A percentile compares a stretch with the other conserved stretches of the same genome.
phyloP scores from a whole-genome alignment of 305 asterid species.

The Rubia occidens region DNA sequence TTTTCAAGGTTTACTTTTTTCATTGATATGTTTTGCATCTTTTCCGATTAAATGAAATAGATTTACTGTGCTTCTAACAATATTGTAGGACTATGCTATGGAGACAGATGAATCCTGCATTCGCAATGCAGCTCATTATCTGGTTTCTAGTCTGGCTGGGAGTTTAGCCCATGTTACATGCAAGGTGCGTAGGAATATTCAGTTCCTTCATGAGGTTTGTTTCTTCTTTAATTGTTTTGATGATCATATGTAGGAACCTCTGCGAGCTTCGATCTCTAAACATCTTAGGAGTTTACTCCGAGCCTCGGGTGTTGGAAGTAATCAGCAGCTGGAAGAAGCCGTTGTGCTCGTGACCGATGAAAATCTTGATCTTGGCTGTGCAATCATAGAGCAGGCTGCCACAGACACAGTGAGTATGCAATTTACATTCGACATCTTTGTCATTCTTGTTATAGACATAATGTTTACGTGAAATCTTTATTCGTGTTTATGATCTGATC shows the following conservation, averaged over 20 bases:
- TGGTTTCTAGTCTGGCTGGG: conserved; percentile 98
- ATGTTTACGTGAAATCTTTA: no score
- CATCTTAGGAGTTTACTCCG: conserved; percentile 80
- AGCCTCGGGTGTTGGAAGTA: conserved; percentile 42
- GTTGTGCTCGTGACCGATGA: conserved; percentile 78
- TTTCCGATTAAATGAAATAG: background rate
- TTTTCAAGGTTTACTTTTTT: conserved; percentile 49
- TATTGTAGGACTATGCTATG: conserved; percentile 81
- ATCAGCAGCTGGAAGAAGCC: conserved; percentile 64
- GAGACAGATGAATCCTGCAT: conserved; percentile 87
- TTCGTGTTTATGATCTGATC: no score
- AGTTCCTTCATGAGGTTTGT: background rate
- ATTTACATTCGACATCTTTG: background rate
- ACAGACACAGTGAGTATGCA: conserved; percentile 59
- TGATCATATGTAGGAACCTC: conserved; percentile 55
- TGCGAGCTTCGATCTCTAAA: conserved; percentile 69
- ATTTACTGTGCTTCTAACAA: background rate
- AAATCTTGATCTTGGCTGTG: conserved; percentile 98
- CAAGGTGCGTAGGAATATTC: conserved; percentile 50
- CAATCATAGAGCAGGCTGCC: conserved; percentile 93
- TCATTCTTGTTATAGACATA: background rate
- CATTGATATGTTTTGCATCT: background rate
- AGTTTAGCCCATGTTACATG: conserved; percentile 97
- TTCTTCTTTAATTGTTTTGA: conserved; percentile 2
- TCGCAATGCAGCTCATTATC: conserved; percentile 81